Conservation (phyloP, 2,329 filamentous ascomycete species). For the Pseudocercospora eumusae region DNA sequence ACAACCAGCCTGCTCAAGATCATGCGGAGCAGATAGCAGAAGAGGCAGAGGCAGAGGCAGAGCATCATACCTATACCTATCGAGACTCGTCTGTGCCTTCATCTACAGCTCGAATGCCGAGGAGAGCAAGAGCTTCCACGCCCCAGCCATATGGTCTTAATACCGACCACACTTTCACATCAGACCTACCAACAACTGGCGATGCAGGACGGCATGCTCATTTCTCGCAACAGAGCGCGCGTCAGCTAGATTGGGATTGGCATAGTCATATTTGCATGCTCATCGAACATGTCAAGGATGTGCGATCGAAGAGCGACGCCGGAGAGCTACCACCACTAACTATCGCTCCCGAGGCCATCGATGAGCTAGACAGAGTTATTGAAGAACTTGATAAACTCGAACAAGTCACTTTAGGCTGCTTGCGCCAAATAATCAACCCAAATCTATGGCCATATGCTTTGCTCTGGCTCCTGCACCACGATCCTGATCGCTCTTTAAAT, state of each 20-base stretch:
- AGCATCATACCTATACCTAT: not conserved
- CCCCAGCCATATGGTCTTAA: not conserved
- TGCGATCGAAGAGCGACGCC: not conserved
- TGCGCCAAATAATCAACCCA: not conserved
- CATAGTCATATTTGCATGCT: not conserved
- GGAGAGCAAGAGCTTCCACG: not conserved
- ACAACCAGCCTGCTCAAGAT: not conserved
- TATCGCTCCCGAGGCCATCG: not conserved
- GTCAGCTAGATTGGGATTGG: not conserved
- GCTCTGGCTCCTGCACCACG: slow-evolving; percentile 49
- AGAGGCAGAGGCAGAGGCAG: not conserved
- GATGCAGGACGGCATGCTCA: not conserved
- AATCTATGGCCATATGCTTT: slow-evolving; percentile 9
- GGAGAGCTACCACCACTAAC: not conserved
- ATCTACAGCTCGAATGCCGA: not conserved
- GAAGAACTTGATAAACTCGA: not conserved
- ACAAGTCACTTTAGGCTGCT: not conserved
- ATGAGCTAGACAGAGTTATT: not conserved
- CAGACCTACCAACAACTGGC: not conserved
- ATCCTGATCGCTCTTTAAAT: slow-evolving; percentile 41
- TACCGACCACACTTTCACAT: not conserved
- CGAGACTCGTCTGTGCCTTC: not conserved
- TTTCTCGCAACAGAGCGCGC: not conserved
- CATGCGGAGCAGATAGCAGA: not conserved
- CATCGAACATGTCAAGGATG: not conserved